phyloP scores from a whole-genome alignment of 1,284 basidiomycete species.

The Leccinum pallidistipes region DNA sequence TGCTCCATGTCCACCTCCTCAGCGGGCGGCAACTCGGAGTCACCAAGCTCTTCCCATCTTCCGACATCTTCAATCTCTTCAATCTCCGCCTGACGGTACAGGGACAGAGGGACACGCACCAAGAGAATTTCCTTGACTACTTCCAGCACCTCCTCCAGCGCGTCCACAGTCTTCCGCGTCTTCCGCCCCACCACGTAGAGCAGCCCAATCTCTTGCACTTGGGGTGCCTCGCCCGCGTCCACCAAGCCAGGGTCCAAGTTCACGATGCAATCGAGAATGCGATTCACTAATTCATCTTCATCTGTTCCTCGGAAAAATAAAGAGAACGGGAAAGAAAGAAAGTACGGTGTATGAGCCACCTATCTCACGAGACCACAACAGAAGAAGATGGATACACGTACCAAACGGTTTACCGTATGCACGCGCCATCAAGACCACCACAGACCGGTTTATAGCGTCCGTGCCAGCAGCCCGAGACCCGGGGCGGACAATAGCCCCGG shows the following conservation, averaged over 20 bases:
- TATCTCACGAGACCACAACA: not conserved
- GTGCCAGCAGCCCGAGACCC: not conserved
- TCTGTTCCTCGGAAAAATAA: slow-evolving; percentile 10
- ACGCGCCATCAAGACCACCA: slow-evolving; percentile 7
- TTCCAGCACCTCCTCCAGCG: slow-evolving; percentile 8
- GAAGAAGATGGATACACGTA: slow-evolving; percentile 1
- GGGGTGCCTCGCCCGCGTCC: not conserved
- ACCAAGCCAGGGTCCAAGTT: not conserved
- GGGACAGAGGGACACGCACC: slow-evolving; percentile 6
- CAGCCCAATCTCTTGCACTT: slow-evolving; percentile 16
- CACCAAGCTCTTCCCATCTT: not conserved
- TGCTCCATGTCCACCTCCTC: not conserved
- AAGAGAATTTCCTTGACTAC: slow-evolving; percentile 6
- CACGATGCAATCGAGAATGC: slow-evolving; percentile 15
- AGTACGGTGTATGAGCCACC: not conserved
- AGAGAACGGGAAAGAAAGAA: not conserved
- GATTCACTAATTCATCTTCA: slow-evolving; percentile 1
- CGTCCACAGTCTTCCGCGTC: slow-evolving; percentile 4
- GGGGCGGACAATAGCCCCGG: slow-evolving; percentile 4
- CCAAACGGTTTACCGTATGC: slow-evolving; percentile 11
- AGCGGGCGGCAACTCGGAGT: not conserved
- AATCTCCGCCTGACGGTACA: not conserved
- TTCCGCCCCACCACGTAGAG: slow-evolving; percentile 15
- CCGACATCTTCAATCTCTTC: not conserved
- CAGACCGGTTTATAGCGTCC: not conserved